Percentiles rank a stretch among this genome's conserved stretches.
Evolutionary conservation across 2,329 filamentous ascomycete genomes (phyloP).

Genomic region (Fusarium transvaalense): DNA sequence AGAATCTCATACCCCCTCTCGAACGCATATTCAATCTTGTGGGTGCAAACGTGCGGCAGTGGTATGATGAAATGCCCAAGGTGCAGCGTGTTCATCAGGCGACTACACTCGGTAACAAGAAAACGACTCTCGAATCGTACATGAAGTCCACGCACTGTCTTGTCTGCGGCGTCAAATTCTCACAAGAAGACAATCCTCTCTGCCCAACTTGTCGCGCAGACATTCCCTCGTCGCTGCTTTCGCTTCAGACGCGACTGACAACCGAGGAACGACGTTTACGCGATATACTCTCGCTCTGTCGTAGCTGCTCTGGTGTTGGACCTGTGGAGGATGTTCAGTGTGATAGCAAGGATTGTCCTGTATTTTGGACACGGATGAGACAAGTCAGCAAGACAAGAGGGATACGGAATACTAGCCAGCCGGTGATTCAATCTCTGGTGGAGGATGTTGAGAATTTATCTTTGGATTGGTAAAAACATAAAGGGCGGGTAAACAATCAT

Average conservation of each 20-base stretch:
- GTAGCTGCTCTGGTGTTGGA: constrained; percentile 80
- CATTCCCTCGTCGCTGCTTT: constrained; percentile 71
- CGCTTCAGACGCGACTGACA: constrained; percentile 72
- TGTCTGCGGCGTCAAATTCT: constrained; percentile 67
- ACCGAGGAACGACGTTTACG: constrained; percentile 72
- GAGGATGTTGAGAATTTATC: constrained; percentile 46
- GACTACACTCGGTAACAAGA: constrained; percentile 55
- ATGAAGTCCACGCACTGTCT: constrained; percentile 85
- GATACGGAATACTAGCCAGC: constrained; percentile 53
- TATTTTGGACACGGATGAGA: constrained; percentile 84
- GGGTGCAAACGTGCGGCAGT: constrained; percentile 87
- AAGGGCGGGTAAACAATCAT: background rate
- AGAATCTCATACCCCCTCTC: constrained; percentile 93
- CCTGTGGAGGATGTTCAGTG: constrained; percentile 84
- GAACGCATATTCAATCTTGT: constrained; percentile 98
- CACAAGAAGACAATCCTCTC: constrained; percentile 56
- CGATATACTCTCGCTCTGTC: constrained; percentile 79
- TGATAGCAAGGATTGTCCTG: constrained; percentile 91
- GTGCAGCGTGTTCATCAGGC: constrained; percentile 74
- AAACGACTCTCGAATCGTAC: constrained; percentile 92
- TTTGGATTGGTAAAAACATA: constrained; percentile 54
- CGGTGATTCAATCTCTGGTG: constrained; percentile 52
- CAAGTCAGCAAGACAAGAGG: constrained; percentile 64
- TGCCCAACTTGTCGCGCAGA: constrained; percentile 69
- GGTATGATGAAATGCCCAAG: constrained; percentile 98